These are phyloP conservation scores for Myotisia sp. DNA, from an alignment of 2,329 filamentous ascomycete genomes.

Conservation along the genomic window DNA sequence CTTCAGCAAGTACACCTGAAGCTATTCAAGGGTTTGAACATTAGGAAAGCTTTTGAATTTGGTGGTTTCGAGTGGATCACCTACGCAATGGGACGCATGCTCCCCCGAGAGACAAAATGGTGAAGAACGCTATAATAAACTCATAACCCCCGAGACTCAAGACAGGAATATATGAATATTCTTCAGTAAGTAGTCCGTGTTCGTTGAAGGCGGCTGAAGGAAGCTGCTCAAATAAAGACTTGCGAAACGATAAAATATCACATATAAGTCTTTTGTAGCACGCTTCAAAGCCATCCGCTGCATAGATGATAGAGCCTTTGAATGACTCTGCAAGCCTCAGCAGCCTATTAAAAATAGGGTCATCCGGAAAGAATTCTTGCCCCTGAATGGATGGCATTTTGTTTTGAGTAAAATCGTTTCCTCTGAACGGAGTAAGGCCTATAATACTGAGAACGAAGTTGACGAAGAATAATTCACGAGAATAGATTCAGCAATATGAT, in stretches of 20 bases:
- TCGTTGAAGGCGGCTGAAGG: slow-evolving; percentile 17
- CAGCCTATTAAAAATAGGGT: slow-evolving; percentile 7
- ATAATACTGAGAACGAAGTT: no score
- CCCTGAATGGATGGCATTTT: no score
- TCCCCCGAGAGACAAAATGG: slow-evolving; percentile 33
- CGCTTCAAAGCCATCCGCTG: slow-evolving; percentile 8
- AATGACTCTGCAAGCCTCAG: neutral
- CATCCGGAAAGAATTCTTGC: slow-evolving; percentile 11
- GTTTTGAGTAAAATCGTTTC: no score
- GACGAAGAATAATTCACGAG: no score
- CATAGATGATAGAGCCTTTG: slow-evolving; percentile 5
- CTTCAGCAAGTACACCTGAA: slow-evolving; percentile 28
- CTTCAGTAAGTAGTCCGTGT: slow-evolving; percentile 26
- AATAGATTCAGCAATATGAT: no score
- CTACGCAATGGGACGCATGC: slow-evolving; percentile 32
- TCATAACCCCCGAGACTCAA: slow-evolving; percentile 35
- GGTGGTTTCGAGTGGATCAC: neutral
- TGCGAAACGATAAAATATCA: slow-evolving; percentile 32
- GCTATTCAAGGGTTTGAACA: slow-evolving; percentile 14
- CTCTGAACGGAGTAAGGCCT: no score
- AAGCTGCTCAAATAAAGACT: slow-evolving; percentile 20
- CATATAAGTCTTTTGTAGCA: slow-evolving; percentile 32
- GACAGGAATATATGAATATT: slow-evolving; percentile 23
- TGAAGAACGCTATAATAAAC: slow-evolving; percentile 34
- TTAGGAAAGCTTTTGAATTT: neutral